Evolutionary conservation across 2,329 filamentous ascomycete species (phyloP).

Genomic region (Ophiostoma perfectum): DNA sequence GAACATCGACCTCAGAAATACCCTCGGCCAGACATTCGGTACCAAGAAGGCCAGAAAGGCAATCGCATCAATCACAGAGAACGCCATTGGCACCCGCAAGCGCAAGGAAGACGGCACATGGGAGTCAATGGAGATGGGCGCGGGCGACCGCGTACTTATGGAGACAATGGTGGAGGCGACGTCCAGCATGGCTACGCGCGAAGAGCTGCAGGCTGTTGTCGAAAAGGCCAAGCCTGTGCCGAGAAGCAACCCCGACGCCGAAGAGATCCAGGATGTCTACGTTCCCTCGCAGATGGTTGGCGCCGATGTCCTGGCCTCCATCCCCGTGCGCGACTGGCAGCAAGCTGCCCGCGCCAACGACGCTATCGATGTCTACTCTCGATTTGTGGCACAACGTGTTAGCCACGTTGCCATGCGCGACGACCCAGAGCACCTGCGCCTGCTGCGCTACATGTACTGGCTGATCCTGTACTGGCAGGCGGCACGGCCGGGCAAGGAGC

Average conservation of each 20-base stretch:
- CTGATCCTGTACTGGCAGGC: constrained; percentile 50
- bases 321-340: constrained; percentile 71
- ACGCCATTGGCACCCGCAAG: constrained; percentile 52
- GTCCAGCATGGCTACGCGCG: constrained; percentile 45
- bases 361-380: constrained; percentile 52
- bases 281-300: constrained; percentile 61
- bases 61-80: constrained; percentile 61
- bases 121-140: constrained; percentile 25
- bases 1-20: constrained; percentile 57
- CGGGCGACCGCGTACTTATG: constrained; percentile 56
- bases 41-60: constrained; percentile 82
- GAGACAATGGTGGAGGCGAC: constrained; percentile 57
- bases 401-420: constrained; percentile 49
- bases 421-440: constrained; percentile 49
- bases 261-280: constrained; percentile 68
- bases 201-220: constrained; percentile 42
- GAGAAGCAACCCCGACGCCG: constrained; percentile 60
- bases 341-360: constrained; percentile 57
- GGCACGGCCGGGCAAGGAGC: constrained; percentile 43
- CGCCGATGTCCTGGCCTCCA: constrained; percentile 57
- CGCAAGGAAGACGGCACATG: constrained; percentile 44
- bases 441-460: constrained; percentile 56
- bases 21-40: constrained; percentile 72
- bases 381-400: constrained; percentile 62
- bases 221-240: constrained; percentile 69